phyloP scores from a whole-genome alignment of 768 basidiomycete genomes.

The Phylloporus sp. region DNA sequence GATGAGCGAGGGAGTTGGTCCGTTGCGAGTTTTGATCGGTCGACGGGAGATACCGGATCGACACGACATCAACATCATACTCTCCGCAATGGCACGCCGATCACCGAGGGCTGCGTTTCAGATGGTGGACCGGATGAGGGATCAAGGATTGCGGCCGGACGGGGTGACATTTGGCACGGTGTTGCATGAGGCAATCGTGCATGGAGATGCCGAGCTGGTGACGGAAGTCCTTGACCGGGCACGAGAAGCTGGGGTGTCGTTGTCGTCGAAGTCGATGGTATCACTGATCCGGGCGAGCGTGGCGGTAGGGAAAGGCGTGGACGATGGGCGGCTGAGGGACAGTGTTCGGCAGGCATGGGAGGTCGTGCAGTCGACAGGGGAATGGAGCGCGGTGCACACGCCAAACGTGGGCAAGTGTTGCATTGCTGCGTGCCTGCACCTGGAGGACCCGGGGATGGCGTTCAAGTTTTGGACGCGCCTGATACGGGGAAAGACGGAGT shows the following conservation, averaged over 20 bases:
- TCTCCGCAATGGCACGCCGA: conserved; percentile 48
- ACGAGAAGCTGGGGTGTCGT: conserved; percentile 30
- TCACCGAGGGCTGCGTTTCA: conserved; percentile 42
- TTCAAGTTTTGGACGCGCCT: conserved; percentile 56
- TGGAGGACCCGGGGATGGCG: conserved; percentile 47
- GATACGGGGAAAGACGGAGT: conserved; percentile 40
- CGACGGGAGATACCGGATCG: conserved; percentile 54
- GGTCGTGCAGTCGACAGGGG: conserved; percentile 37
- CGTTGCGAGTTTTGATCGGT: conserved; percentile 42
- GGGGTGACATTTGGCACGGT: conserved; percentile 56
- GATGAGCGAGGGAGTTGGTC: conserved; percentile 41
- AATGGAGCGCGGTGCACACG: conserved; percentile 35
- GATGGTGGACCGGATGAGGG: conserved; percentile 49
- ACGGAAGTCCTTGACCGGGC: conserved; percentile 38
- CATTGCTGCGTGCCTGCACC: conserved; percentile 44
- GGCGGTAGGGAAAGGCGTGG: conserved; percentile 19
- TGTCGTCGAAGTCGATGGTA: conserved; percentile 47
- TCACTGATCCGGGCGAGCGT: conserved; percentile 44
- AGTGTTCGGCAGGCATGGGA: conserved; percentile 40
- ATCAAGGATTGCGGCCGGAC: conserved; percentile 46
- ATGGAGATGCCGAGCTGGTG: conserved; percentile 42
- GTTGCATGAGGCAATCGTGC: conserved; percentile 50
- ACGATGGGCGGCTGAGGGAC: conserved; percentile 24
- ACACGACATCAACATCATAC: conserved; percentile 60
- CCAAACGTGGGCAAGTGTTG: conserved; percentile 49